These are phyloP conservation scores for Vanderwaltozyma polyspora DNA, from an alignment of 805 yeast species.

Conservation along the genomic window DNA sequence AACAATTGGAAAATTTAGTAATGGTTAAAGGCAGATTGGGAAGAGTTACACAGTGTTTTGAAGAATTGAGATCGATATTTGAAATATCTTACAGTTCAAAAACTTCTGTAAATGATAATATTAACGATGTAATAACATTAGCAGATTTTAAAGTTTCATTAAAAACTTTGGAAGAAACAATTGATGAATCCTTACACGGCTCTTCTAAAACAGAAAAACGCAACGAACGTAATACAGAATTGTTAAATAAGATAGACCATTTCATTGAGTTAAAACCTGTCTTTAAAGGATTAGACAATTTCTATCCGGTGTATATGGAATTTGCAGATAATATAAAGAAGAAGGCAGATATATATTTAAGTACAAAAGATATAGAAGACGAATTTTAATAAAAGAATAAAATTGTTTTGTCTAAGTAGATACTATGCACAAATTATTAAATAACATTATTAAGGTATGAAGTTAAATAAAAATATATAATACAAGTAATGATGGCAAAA, in stretches of 20 bases:
- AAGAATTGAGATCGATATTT: conserved; percentile 32
- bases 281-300: conserved; percentile 41
- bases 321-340: conserved; percentile 35
- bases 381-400: conserved; percentile 8
- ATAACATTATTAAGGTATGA: no score
- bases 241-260: conserved; percentile 35
- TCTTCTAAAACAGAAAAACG: conserved; percentile 11
- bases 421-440: no score
- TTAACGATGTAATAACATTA: conserved; percentile 17
- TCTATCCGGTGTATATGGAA: conserved; percentile 38
- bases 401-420: no score
- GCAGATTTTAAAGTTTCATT: conserved; percentile 31
- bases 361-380: conserved; percentile 19
- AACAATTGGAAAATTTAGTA: conserved; percentile 35
- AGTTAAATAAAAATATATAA: no score
- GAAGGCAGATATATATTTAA: conserved; percentile 27
- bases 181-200: conserved; percentile 33
- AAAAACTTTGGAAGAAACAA: conserved; percentile 34
- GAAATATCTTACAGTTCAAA: conserved; percentile 14
- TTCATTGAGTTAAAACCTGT: conserved; percentile 40
- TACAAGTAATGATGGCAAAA: no score
- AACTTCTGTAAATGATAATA: background rate
- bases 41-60: conserved; percentile 37
- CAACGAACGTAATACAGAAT: conserved; percentile 23
- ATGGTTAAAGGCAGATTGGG: conserved; percentile 35